Base-by-base conservation (phyloP, 2,329 filamentous ascomycete species). In the Proliferodiscus dingleyae region DNA sequence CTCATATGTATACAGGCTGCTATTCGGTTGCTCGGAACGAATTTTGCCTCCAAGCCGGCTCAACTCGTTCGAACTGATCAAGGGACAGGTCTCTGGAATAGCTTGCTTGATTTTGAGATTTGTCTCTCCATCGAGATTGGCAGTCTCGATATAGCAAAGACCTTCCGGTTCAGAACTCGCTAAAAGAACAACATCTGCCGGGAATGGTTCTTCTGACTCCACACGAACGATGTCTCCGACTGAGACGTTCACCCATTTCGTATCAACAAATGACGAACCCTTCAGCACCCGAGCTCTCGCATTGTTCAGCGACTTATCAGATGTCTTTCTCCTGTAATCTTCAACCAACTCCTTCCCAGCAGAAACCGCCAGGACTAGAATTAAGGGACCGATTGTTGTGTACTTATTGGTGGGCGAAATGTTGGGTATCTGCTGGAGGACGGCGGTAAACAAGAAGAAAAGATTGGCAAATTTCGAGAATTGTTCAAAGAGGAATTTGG, bases 381-480 rank as follows among this genome's bases (percentile, higher is more conserved):
- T 74, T 48, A 98, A 77, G n/a, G 93, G 93, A 5, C 87, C 91
- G 63, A 98, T 96, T 29, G 94, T 98, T 5, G 93, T 98, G 64
- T 90, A 98, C 67, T 77, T 80, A 69, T 96, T 97, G 8, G 93
- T 98, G 6, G 94, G 93, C 26, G 90, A 95, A 51, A 98, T 84
- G 55, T 86, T 84, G 18, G 93, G 93, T 51, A 98, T 95, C 66
- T 98, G 93, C 71, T 98, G 93, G 37, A 98, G 72, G 32, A 81
- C 83, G 13, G 93, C 90, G 29, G 93, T 98, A 68, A 98, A 97
- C 65, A 98, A 79, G 85, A 98, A 98, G 74, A 98, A 98, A 62
- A 98, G 70, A 69, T 98, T 98, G 73, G 93, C 93, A 68, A 96
- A 95, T 73, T 96, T 98, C 51, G 90, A 96, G 70, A 98, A 98